Percentiles rank a stretch among this genome's conserved stretches.
phyloP scores from a whole-genome alignment of 305 asterid genomes.

The Fraxinus albicans region DNA sequence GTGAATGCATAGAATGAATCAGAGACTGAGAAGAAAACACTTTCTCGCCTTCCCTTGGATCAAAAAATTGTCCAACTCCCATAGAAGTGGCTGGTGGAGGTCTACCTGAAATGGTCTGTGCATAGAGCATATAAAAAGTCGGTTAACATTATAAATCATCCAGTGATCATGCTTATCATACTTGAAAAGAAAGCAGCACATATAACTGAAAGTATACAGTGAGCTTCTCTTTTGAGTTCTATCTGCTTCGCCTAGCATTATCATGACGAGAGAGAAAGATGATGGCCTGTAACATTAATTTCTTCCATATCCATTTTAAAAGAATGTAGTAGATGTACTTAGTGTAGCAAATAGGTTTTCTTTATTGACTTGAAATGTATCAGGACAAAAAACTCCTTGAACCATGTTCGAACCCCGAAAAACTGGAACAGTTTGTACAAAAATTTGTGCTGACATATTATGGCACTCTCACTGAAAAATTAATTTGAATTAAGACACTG shows the following conservation, averaged over 20 bases:
- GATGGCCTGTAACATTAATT: not conserved
- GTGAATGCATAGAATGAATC: constrained; percentile 51
- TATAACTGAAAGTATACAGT: constrained; percentile 2
- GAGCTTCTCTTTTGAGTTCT: not conserved
- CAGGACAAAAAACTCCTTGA: not conserved
- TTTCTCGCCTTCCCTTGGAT: constrained; percentile 67
- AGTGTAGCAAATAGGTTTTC: not conserved
- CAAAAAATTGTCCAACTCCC: constrained; percentile 98
- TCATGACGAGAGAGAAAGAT: not conserved
- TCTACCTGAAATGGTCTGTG: constrained; percentile 90
- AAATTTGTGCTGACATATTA: not conserved
- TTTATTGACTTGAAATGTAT: not conserved
- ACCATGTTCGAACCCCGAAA: not conserved
- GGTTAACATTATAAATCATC: constrained; percentile 21
- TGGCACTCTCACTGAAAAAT: not conserved
- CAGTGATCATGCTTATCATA: constrained; percentile 10
- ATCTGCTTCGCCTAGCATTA: not conserved
- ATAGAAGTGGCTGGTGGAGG: constrained; percentile 98
- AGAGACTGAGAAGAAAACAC: constrained; percentile 54
- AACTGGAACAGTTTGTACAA: not conserved
- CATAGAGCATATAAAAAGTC: constrained; percentile 35
- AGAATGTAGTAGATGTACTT: not conserved
- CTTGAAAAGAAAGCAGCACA: constrained; percentile 3
- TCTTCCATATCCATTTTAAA: not conserved
- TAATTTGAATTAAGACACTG: constrained; percentile 1